A percentile compares a stretch with the other conserved stretches of the same genome.
Conservation (phyloP, 2,329 filamentous ascomycete species). For the Celoporthe dispersa region DNA sequence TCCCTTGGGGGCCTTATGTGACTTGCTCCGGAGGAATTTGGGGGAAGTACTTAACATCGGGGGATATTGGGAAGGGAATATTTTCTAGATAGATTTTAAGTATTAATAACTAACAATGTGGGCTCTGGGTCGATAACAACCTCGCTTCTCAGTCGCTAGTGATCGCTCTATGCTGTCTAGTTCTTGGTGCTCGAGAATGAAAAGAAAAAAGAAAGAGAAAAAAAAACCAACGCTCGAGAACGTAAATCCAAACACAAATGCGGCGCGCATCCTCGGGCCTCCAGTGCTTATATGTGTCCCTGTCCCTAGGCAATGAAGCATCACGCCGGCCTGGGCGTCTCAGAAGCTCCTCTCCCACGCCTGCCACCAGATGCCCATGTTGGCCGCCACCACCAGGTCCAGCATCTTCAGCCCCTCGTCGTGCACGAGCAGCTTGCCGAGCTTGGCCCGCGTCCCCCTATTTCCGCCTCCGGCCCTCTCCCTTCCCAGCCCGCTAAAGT, state of each 20-base stretch:
- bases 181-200: neutral
- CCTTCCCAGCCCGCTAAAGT: conserved; percentile 71
- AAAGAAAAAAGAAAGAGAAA: neutral
- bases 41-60: no score
- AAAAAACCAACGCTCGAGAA: neutral
- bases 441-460: conserved; percentile 83
- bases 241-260: neutral
- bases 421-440: conserved; percentile 90
- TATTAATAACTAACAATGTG: neutral
- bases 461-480: conserved; percentile 88
- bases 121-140: neutral
- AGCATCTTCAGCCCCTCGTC: conserved; percentile 95
- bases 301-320: neutral
- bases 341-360: conserved; percentile 69
- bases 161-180: neutral
- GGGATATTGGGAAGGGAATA: neutral
- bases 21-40: no score
- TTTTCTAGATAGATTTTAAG: neutral
- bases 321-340: neutral
- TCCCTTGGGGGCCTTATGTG: no score
- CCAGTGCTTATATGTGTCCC: no score
- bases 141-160: neutral
- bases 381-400: conserved; percentile 87
- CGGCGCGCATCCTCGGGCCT: neutral
- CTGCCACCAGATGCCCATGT: conserved; percentile 92